Evolutionary conservation across 257 asterid genomes (phyloP), one percentile per base, ranked within the genome.

Genomic region (Nicotiana paniculata): DNA sequence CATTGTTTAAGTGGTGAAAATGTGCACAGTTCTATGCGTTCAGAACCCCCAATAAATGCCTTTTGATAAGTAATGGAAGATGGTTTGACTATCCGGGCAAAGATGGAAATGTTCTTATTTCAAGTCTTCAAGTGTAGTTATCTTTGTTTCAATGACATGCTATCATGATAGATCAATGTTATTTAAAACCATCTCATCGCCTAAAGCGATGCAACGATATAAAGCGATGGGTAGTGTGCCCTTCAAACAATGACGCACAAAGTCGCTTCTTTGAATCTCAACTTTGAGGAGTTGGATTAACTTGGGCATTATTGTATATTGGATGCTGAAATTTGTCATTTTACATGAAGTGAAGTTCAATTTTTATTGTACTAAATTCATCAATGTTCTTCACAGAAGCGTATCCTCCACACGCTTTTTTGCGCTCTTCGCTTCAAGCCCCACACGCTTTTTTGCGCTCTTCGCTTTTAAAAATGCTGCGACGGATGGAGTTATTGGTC

Each of bases 141-240:
- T 68, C 77, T 68, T 68, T 68, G 77, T 68, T 43, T 43, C n/a
- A 53, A 68, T 68, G 77, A 18, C 77, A 37, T 68, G 77, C 18
- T 37, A 68, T 37, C 55, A 68, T 15, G 17, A 68, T 68, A 68
- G 53, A 68, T 37, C 77, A 68, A 21, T 68, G 55, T 37, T n/a
- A 68, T 68, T 68, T 18, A n/a, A 68, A 68, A 30, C 77, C 21
- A 68, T 68, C 37, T 37, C 13, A 16, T 68, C 9, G 9, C 55
- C 43, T 37, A 68, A 37, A 68, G 32, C 17, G 54, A 37, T 26
- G 55, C 77, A 68, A 37, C 3, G 17, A 68, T 68, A 53, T 1
- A 16, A 68, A 35, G 21, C n/a, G 5, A 37, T 37, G 32, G 75
- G 51, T 68, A 58, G 64, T 58, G 28, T n/a, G 64, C 32, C 9